phyloP scores from a whole-genome alignment of 768 basidiomycete genomes.

The Dentipellis sp. region DNA sequence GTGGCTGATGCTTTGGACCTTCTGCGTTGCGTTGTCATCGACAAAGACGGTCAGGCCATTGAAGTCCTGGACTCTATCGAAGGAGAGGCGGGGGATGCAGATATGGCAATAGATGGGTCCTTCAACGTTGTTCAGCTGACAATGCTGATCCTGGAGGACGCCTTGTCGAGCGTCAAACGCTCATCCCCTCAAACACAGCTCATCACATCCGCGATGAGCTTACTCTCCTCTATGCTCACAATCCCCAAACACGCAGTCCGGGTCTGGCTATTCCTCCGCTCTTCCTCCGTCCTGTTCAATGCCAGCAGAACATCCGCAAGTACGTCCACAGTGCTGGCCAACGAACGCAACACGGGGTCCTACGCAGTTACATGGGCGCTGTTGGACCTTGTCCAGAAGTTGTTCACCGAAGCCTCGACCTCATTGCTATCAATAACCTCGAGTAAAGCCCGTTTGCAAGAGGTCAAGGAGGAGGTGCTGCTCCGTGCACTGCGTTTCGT shows the following conservation, averaged over 20 bases:
- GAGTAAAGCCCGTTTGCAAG: slow-evolving; percentile 50
- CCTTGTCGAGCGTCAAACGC: slow-evolving; percentile 36
- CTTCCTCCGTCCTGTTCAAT: slow-evolving; percentile 70
- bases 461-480: slow-evolving; percentile 79
- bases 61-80: slow-evolving; percentile 64
- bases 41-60: slow-evolving; percentile 55
- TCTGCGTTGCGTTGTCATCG: slow-evolving; percentile 65
- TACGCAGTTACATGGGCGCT: slow-evolving; percentile 81
- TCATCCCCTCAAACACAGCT: slow-evolving; percentile 46
- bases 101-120: slow-evolving; percentile 41
- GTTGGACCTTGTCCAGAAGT: slow-evolving; percentile 63
- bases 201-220: slow-evolving; percentile 74
- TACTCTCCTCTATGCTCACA: slow-evolving; percentile 68
- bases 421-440: slow-evolving; percentile 39
- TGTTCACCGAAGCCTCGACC: slow-evolving; percentile 64
- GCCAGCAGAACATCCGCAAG: slow-evolving; percentile 45
- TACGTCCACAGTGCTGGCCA: slow-evolving; percentile 55
- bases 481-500: slow-evolving; percentile 70
- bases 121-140: slow-evolving; percentile 74
- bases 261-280: slow-evolving; percentile 84
- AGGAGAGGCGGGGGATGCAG: slow-evolving; percentile 33
- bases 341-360: slow-evolving; percentile 61
- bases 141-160: slow-evolving; percentile 74
- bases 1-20: slow-evolving; percentile 74
- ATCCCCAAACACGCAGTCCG: slow-evolving; percentile 69